phyloP scores from a whole-genome alignment of 805 yeast genomes.

The Diddensiella santjacobensis region DNA sequence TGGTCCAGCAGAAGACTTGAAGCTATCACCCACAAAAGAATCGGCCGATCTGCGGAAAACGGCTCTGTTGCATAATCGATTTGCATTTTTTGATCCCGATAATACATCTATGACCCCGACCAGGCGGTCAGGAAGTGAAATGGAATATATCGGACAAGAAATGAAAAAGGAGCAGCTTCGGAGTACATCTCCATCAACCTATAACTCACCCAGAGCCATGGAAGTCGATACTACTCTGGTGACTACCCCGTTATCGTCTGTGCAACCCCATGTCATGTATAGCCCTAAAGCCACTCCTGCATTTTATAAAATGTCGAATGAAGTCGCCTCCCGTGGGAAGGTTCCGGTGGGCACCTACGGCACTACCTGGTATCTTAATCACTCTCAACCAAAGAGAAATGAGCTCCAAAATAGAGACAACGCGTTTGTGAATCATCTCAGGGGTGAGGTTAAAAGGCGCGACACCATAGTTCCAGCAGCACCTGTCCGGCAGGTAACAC shows the following conservation, averaged over 20 bases:
- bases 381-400: neutral
- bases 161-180: neutral
- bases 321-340: neutral
- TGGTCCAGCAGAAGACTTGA: neutral
- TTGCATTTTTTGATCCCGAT: neutral
- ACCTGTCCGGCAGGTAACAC: neutral
- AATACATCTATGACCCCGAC: neutral
- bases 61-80: neutral
- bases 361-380: slow-evolving; percentile 1
- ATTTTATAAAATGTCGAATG: neutral
- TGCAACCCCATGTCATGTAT: neutral
- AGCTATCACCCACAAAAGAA: neutral
- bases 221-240: neutral
- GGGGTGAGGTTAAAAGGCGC: neutral
- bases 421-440: neutral
- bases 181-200: neutral
- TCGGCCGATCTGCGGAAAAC: neutral
- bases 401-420: neutral
- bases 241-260: neutral
- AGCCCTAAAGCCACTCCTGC: neutral
- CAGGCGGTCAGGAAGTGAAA: neutral
- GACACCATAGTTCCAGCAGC: neutral
- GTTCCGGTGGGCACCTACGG: slow-evolving; percentile 1
- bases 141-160: neutral
- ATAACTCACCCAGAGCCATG: neutral